phyloP scores from a whole-genome alignment of 805 yeast genomes.

The Pichia pseudocactophila region DNA sequence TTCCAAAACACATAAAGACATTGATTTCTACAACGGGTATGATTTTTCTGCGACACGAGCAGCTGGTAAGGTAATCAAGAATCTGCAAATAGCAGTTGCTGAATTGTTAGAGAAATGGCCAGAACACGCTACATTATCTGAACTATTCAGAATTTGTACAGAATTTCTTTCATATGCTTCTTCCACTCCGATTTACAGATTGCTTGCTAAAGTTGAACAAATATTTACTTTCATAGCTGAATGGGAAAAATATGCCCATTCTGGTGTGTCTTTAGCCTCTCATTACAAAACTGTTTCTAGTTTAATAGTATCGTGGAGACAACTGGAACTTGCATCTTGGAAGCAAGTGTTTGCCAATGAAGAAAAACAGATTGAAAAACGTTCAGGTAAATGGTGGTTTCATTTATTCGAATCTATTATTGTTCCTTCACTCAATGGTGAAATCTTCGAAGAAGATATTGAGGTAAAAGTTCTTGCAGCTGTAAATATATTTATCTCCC shows the following conservation, averaged over 20 bases:
- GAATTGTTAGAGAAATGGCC: slow-evolving; percentile 70
- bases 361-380: slow-evolving; percentile 37
- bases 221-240: slow-evolving; percentile 74
- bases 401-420: slow-evolving; percentile 77
- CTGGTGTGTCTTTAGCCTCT: slow-evolving; percentile 54
- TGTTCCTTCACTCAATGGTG: slow-evolving; percentile 38
- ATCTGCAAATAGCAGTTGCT: slow-evolving; percentile 36
- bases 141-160: slow-evolving; percentile 49
- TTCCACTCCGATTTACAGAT: slow-evolving; percentile 64
- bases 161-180: slow-evolving; percentile 61
- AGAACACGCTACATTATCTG: slow-evolving; percentile 83
- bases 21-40: slow-evolving; percentile 61
- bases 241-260: slow-evolving; percentile 89
- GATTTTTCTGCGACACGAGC: slow-evolving; percentile 50
- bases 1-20: slow-evolving; percentile 14
- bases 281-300: slow-evolving; percentile 51
- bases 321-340: slow-evolving; percentile 82
- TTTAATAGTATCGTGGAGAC: slow-evolving; percentile 85
- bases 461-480: slow-evolving; percentile 42
- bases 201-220: slow-evolving; percentile 78
- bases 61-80: slow-evolving; percentile 44
- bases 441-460: slow-evolving; percentile 27
- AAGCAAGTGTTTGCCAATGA: slow-evolving; percentile 62
- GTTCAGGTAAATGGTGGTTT: slow-evolving; percentile 83
- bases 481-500: slow-evolving; percentile 65